Conservation (phyloP, 805 yeast species). For the Yarrowia divulgata region DNA sequence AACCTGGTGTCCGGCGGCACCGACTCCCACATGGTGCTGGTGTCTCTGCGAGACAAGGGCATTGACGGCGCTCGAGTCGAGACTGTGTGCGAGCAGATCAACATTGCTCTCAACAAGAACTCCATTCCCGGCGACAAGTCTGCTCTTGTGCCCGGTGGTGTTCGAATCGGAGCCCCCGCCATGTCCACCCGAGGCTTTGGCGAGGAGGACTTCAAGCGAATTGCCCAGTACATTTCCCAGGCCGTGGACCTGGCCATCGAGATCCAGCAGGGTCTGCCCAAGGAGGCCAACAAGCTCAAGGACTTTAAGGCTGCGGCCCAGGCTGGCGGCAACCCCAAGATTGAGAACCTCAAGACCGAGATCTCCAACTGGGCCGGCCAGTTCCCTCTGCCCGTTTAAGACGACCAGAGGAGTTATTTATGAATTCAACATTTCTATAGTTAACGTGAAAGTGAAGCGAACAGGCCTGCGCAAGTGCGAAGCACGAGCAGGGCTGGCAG, state of each 20-base stretch:
- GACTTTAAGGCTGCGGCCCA: constrained; percentile 89
- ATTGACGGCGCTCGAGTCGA: constrained; percentile 98
- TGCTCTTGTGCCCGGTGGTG: constrained; percentile 96
- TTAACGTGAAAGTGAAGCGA: constrained; percentile 3
- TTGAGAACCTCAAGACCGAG: constrained; percentile 73
- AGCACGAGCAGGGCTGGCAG: too few relatives aligned
- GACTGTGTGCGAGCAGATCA: constrained; percentile 90
- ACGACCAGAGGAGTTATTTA: constrained; percentile 10
- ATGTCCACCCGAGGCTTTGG: constrained; percentile 98
- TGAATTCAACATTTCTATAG: constrained; percentile 35
- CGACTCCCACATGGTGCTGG: constrained; percentile 95
- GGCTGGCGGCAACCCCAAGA: constrained; percentile 69
- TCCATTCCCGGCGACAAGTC: constrained; percentile 98
- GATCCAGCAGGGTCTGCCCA: constrained; percentile 81
- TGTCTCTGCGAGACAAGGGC: constrained; percentile 84
- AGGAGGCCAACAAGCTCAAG: constrained; percentile 92
- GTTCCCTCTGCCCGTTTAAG: constrained; percentile 54
- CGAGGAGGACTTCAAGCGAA: constrained; percentile 80
- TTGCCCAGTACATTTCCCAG: constrained; percentile 79
- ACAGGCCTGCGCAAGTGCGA: too few relatives aligned
- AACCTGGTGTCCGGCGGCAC: constrained; percentile 92
- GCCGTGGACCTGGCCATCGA: constrained; percentile 79
- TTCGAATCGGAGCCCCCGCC: constrained; percentile 98
- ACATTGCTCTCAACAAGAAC: constrained; percentile 96
- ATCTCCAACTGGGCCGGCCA: constrained; percentile 81